Evolutionary conservation across 2,329 filamentous ascomycete genomes (phyloP).

Genomic region (Dendryphion nanum): DNA sequence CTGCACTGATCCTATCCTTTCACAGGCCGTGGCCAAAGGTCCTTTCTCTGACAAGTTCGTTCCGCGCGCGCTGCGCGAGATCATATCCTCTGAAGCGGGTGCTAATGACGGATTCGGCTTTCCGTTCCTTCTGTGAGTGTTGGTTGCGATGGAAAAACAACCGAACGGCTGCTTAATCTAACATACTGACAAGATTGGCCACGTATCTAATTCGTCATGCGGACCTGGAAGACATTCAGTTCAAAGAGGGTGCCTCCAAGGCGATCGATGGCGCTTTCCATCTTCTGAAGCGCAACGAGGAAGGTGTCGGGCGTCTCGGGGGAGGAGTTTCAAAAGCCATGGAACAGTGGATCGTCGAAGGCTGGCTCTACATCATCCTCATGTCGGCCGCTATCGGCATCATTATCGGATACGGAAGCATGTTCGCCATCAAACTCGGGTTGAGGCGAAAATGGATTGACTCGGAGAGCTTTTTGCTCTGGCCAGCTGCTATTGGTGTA

Average conservation of each 20-base stretch:
- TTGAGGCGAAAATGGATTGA: constrained; percentile 51
- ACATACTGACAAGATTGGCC: constrained; percentile 38
- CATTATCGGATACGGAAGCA: constrained; percentile 49
- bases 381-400: constrained; percentile 54
- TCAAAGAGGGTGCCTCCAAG: constrained; percentile 14
- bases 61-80: constrained; percentile 55
- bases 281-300: constrained; percentile 12
- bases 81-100: constrained; percentile 62
- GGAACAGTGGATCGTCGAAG: constrained; percentile 59
- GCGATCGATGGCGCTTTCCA: constrained; percentile 3
- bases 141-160: neutral
- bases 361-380: constrained; percentile 59
- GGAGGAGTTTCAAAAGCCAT: constrained; percentile 51
- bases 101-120: constrained; percentile 64
- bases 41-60: constrained; percentile 64
- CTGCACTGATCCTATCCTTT: constrained; percentile 62
- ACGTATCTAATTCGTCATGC: constrained; percentile 58
- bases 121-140: constrained; percentile 53
- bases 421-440: constrained; percentile 46
- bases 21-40: constrained; percentile 62
- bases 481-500: constrained; percentile 45
- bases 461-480: constrained; percentile 54
- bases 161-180: neutral
- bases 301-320: constrained; percentile 40
- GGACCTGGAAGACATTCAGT: constrained; percentile 28